phyloP scores from a whole-genome alignment of 345 rosid genomes.

The Diplotaxis tenuifolia region DNA sequence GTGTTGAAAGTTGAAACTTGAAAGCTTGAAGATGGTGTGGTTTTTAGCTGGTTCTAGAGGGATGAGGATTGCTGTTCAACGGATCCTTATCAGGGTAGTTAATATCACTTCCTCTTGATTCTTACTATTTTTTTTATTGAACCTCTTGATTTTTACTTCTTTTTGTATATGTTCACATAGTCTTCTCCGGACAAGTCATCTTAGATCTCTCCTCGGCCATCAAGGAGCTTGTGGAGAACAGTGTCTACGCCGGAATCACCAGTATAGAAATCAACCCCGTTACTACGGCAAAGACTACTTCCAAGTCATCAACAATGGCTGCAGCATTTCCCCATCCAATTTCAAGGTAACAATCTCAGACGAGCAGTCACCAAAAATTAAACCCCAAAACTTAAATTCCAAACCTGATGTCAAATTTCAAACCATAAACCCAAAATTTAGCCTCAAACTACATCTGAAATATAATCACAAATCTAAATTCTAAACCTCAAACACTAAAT shows the following conservation, averaged over 20 bases:
- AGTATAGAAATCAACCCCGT: constrained; percentile 67
- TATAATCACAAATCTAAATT: no score
- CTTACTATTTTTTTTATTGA: no score
- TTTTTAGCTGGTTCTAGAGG: no score
- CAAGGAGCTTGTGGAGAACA: constrained; percentile 96
- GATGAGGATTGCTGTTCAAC: background rate
- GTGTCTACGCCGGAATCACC: constrained; percentile 95
- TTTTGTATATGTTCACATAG: background rate
- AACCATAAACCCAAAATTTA: no score
- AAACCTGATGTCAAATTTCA: no score
- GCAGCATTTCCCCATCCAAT: constrained; percentile 76
- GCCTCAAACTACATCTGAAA: no score
- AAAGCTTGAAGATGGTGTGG: no score
- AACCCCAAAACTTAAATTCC: no score
- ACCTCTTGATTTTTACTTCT: background rate
- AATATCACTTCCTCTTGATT: background rate
- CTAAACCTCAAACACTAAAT: no score
- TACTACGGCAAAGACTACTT: constrained; percentile 78
- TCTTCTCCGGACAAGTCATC: constrained; percentile 77
- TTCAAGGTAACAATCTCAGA: constrained; percentile 67
- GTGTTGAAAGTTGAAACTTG: no score
- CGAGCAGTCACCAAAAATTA: no score
- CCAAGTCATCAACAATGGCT: constrained; percentile 94
- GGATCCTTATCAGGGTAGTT: background rate
- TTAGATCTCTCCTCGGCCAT: constrained; percentile 90